Conservation (phyloP, 108 stramenopile genomes). For the Nannochloropsis granulata region DNA sequence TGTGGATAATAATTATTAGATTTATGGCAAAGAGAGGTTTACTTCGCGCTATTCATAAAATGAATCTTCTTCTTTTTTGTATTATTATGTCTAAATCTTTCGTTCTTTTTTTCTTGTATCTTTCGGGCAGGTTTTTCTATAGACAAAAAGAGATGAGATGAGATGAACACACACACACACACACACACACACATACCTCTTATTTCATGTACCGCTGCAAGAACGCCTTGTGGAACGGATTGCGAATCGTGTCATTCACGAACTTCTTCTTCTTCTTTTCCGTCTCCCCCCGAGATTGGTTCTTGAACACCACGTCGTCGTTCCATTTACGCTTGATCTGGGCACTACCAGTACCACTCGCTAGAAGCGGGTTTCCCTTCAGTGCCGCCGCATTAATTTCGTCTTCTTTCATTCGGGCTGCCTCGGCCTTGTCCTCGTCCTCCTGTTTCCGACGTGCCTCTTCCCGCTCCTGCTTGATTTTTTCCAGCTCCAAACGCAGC, state of each 20-base stretch:
- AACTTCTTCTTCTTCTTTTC: slow-evolving; percentile 39
- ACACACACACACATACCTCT: background rate
- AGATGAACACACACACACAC: too few relatives aligned
- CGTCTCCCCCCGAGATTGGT: slow-evolving; percentile 36
- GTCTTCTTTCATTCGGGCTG: slow-evolving; percentile 10
- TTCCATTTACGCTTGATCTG: slow-evolving; percentile 41
- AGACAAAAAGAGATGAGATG: too few relatives aligned
- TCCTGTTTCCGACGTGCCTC: slow-evolving; percentile 8
- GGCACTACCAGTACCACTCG: slow-evolving; percentile 5
- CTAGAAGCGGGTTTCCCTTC: slow-evolving; percentile 12
- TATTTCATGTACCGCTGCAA: slow-evolving; percentile 22
- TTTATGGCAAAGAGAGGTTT: too few relatives aligned
- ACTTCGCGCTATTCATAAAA: too few relatives aligned
- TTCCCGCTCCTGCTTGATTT: slow-evolving; percentile 36
- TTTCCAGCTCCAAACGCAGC: slow-evolving; percentile 35
- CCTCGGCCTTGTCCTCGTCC: slow-evolving; percentile 35
- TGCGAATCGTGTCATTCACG: slow-evolving; percentile 40
- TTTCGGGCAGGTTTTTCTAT: too few relatives aligned
- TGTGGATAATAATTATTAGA: too few relatives aligned
- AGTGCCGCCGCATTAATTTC: slow-evolving; percentile 16
- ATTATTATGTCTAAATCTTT: too few relatives aligned
- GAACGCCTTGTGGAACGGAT: slow-evolving; percentile 32
- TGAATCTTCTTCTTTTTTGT: too few relatives aligned
- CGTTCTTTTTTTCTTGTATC: too few relatives aligned
- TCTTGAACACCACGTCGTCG: slow-evolving; percentile 42